phyloP scores from a whole-genome alignment of 2,329 filamentous ascomycete species.

The Pestalotiopsis sp. region DNA sequence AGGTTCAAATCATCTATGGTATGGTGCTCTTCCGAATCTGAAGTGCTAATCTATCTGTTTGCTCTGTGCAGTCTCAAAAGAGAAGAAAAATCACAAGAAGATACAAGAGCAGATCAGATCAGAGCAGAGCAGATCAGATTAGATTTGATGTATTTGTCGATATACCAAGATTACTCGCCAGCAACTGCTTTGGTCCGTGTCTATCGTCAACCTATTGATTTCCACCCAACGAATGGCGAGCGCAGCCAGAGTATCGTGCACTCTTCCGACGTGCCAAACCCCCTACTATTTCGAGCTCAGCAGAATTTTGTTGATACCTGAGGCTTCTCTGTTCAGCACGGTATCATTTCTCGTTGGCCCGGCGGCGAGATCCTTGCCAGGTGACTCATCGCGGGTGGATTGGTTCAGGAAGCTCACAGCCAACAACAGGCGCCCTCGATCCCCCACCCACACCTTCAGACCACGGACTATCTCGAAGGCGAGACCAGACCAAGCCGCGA shows the following conservation, averaged over 20 bases:
- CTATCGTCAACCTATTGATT: no score
- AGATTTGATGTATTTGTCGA: no score
- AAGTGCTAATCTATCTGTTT: background rate
- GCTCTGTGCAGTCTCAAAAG: background rate
- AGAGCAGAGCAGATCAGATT: no score
- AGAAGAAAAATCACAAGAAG: background rate
- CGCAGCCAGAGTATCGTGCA: no score
- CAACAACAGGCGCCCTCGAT: slow-evolving; percentile 9
- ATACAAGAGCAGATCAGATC: no score
- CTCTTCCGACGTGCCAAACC: no score
- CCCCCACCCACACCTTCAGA: background rate
- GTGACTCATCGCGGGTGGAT: slow-evolving; percentile 11
- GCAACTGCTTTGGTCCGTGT: no score
- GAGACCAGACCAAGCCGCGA: slow-evolving; percentile 9
- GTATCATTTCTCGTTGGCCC: background rate
- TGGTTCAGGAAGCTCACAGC: background rate
- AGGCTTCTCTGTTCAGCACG: no score
- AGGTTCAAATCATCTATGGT: background rate
- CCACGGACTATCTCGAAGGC: background rate
- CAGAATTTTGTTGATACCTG: no score
- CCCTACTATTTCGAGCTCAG: no score
- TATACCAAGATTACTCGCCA: no score
- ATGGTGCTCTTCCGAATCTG: background rate
- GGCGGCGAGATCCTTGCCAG: slow-evolving; percentile 2
- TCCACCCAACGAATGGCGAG: no score